Base-by-base conservation (phyloP, 2,329 filamentous ascomycete species). In the Exserohilum rostratum region DNA sequence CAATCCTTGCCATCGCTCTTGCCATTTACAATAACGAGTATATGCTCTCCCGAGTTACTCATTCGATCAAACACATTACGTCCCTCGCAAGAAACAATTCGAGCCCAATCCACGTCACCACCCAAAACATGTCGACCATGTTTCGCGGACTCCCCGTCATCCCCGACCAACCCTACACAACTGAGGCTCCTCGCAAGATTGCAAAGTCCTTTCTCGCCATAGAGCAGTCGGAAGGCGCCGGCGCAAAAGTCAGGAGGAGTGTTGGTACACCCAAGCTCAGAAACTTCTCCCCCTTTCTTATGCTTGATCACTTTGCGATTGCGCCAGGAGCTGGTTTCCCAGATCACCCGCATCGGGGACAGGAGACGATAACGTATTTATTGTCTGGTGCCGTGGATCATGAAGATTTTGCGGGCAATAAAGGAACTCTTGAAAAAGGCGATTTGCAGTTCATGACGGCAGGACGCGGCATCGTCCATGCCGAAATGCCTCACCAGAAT, bases 401-500 rank as follows among this genome's bases (percentile, higher is more conserved):
- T 71, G 92, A 96, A 78, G 92, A 96, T 75, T 96, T 96, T 65
- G 88, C 90, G 2, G 92, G 92, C 11, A 88, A 95, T 78, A 83
- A 83, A 45, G 95, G 93, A 53, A 95, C 90, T 3, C 91, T 98
- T 64, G 83, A 88, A 57, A 78, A 89, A 0, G 93, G 93, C n/a
- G 93, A 97, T 72, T 79, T 98, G 43, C 93, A 98, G 73, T 98
- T 98, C 82, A 98, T 98, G 95, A 97, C 93, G 0, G 93, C 93
- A 1, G 93, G 93, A 3, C 82, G 84, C 17, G 93, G 93, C 37
- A 96, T 98, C 67, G 90, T 97, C 76, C 95, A 98, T 76, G 91
- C 93, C 33, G 93, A 98, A 78, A 97, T 98, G 92, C 93, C 93
- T 9, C 84, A 85, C 50, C 86, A 90, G 70, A 91, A 91, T 71